Conservation (phyloP, 495 filamentous ascomycete genomes). For the Staphylotrichum longicolle region DNA sequence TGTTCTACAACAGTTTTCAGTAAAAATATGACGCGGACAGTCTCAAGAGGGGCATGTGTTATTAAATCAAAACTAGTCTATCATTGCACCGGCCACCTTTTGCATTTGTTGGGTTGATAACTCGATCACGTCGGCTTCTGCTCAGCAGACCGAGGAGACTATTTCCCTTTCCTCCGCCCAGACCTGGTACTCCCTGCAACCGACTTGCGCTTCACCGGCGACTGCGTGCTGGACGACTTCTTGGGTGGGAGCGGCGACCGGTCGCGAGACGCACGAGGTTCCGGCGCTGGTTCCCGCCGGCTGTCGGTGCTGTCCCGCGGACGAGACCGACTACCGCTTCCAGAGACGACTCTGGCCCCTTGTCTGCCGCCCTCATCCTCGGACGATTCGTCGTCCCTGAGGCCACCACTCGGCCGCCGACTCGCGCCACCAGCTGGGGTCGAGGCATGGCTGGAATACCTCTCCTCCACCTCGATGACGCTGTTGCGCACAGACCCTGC, state of each 20-base stretch:
- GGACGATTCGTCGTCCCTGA: slow-evolving; percentile 6
- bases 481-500: slow-evolving; percentile 23
- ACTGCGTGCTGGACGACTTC: slow-evolving; percentile 26
- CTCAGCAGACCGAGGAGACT: slow-evolving; percentile 6
- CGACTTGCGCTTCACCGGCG: slow-evolving; percentile 34
- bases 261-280: slow-evolving; percentile 26
- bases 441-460: slow-evolving; percentile 13
- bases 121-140: slow-evolving; percentile 11
- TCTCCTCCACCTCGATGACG: slow-evolving; percentile 12
- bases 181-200: slow-evolving; percentile 16
- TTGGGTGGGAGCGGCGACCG: slow-evolving; percentile 26
- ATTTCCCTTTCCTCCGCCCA: slow-evolving; percentile 34
- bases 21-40: too few relatives aligned
- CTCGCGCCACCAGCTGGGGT: background rate
- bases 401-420: slow-evolving; percentile 4
- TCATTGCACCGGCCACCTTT: slow-evolving; percentile 21
- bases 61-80: slow-evolving; percentile 32
- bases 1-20: too few relatives aligned
- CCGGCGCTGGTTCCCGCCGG: slow-evolving; percentile 29
- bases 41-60: background rate
- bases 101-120: slow-evolving; percentile 6
- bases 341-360: slow-evolving; percentile 15
- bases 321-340: slow-evolving; percentile 16
- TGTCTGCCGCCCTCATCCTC: slow-evolving; percentile 6
- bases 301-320: slow-evolving; percentile 14